Evolutionary conservation across 345 rosid species (phyloP), one percentile per base, ranked within the genome.

Genomic region (Trapa incisa): DNA sequence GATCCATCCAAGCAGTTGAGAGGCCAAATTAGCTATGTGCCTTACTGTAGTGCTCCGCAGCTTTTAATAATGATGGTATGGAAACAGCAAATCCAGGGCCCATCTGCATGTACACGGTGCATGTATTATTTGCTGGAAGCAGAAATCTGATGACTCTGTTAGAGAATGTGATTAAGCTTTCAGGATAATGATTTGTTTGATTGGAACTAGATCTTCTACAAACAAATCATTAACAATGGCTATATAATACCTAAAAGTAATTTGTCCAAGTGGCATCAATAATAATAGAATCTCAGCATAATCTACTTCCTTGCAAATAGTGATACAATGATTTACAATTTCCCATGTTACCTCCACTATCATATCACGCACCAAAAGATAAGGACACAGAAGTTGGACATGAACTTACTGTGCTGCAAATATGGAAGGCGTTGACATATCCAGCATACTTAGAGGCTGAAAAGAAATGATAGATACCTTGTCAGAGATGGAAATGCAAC

Each of bases 41-140:
- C 77, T 85, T 93, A 87, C 64, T 78, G 76, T 79, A 84, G 64
- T 78, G 81, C 75, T 93, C 97, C 4, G 84, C 96, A 73, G 97
- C 98, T 87, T 90, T 87, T 29, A 97, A 90, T 73, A 94, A 65
- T 2, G 99, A 94, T 74, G 88, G 96, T 79, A 94, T 83, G 41
- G 99, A 86, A 62, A 91, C 82, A 5, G 84, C 83, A 71, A 78
- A 94, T 65, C 91, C 96, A 42, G 81, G 82, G 61, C 99, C 97
- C 95, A 94, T 87, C 99, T 94, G 97, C 88, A 78, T 17, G 32
- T 10, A 53, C n/a, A 70, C n/a, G 65, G 58, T 48, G 43, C 42
- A 57, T 57, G 53, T 8, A 57, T 8, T 17, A 22, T 54, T 6
- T 15, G 53, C 53, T 47, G 53, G 12, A 14, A 47, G 52, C 52